Percentiles rank a stretch among this genome's conserved stretches.
phyloP scores from a whole-genome alignment of 306 rosid species.

The Hylodesmum podocarpum region DNA sequence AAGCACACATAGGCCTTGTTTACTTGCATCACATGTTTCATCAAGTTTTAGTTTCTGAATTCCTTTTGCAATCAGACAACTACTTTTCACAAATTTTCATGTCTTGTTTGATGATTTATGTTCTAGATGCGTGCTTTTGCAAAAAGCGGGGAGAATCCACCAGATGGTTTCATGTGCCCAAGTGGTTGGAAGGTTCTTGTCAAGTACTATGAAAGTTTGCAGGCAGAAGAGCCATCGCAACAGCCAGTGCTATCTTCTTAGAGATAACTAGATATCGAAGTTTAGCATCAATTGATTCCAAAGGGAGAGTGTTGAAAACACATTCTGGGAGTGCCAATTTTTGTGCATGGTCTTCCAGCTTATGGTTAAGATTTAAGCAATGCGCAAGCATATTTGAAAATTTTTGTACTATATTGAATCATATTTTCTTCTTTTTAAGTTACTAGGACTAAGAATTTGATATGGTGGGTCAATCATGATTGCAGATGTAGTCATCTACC shows the following conservation, averaged over 20 bases:
- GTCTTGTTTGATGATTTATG: slow-evolving; percentile 10
- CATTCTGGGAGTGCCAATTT: slow-evolving; percentile 35
- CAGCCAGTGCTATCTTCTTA: slow-evolving; percentile 66
- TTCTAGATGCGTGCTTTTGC: slow-evolving; percentile 88
- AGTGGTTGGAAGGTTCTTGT: slow-evolving; percentile 94
- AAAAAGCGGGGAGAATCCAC: slow-evolving; percentile 85
- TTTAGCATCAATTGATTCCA: slow-evolving; percentile 22
- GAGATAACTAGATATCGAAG: slow-evolving; percentile 23
- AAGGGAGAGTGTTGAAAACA: slow-evolving; percentile 17
- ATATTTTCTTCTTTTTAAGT: background rate
- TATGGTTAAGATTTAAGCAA: slow-evolving; percentile 24
- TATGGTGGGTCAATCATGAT: slow-evolving; percentile 14
- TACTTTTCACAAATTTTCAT: background rate
- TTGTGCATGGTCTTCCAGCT: slow-evolving; percentile 38
- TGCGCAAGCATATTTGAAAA: slow-evolving; percentile 23
- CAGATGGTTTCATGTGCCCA: slow-evolving; percentile 97
- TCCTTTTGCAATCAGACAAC: background rate
- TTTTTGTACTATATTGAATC: slow-evolving; percentile 31
- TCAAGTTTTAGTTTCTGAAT: background rate
- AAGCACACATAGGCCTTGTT: background rate
- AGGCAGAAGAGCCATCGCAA: slow-evolving; percentile 57
- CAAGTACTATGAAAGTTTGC: slow-evolving; percentile 77
- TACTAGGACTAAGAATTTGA: background rate
- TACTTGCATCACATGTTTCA: background rate
- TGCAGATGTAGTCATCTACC: background rate